These are phyloP conservation scores for Mixia osmundae DNA, from an alignment of 1,284 basidiomycete genomes.

Conservation along the genomic window DNA sequence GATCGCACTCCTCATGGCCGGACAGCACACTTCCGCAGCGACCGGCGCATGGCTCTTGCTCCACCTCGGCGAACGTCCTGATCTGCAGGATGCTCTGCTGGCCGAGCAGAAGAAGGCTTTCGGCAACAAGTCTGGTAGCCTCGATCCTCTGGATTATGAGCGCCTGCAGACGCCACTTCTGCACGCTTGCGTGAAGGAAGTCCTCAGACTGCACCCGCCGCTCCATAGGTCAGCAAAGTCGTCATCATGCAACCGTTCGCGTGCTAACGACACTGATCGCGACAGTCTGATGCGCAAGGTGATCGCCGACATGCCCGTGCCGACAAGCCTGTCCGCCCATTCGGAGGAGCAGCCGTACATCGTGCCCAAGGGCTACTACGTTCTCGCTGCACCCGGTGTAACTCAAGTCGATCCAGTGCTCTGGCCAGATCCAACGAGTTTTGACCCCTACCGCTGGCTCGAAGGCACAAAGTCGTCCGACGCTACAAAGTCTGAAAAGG, in stretches of 20 bases:
- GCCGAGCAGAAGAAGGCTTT: constrained; percentile 72
- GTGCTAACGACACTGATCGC: constrained; percentile 27
- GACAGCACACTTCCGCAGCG: constrained; percentile 90
- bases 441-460: constrained; percentile 67
- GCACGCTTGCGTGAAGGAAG: constrained; percentile 45
- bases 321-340: constrained; percentile 45
- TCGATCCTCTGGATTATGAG: constrained; percentile 65
- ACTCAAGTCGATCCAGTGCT: constrained; percentile 64
- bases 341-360: constrained; percentile 41
- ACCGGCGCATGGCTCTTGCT: constrained; percentile 80
- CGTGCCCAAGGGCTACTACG: constrained; percentile 74
- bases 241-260: background rate
- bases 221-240: too few species aligned
- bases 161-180: constrained; percentile 56
- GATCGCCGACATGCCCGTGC: constrained; percentile 58
- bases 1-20: constrained; percentile 57
- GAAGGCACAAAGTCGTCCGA: constrained; percentile 49
- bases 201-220: constrained; percentile 40
- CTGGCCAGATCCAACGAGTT: constrained; percentile 50
- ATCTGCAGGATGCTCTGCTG: constrained; percentile 58
- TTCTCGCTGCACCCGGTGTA: constrained; percentile 72
- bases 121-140: constrained; percentile 40
- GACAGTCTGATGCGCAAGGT: constrained; percentile 63
- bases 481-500: constrained; percentile 46
- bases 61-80: constrained; percentile 56